Base-by-base conservation (phyloP, 805 yeast genomes). In the Yarrowia sp. region DNA sequence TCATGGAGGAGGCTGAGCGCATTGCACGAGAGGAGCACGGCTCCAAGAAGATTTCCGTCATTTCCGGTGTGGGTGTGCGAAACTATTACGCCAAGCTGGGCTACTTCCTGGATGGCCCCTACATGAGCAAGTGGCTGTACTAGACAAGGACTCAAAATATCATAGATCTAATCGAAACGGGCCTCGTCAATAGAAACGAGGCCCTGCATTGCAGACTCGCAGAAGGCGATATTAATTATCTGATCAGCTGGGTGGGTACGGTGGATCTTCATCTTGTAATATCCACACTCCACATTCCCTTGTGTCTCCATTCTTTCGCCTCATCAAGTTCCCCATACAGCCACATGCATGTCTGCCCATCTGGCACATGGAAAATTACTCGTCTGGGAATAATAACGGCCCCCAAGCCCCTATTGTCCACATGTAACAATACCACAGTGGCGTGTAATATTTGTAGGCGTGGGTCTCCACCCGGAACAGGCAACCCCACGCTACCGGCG, bases 1-100 rank as follows among this genome's bases (percentile, higher is more conserved):
- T 95, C 65, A 95, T 95, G 99, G 98, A 95, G 79, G 99, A 95
- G 79, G 99, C 99, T 3, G 98, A 92, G 75, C 85, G 97, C 72
- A 95, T 95, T 70, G 95, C 99, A 1, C 84, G 87, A 65, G 97
- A 92, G 75, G 99, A 95, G 77, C 99, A 95, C 77, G 97, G 97
- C 0, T 89, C 97, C 5, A 82, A 84, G 66, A 95, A 95, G 81
- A 89, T 95, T 45, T 87, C 97, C 77, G 99, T 95, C 68, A 95
- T 95, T 73, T 89, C 96, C 42, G 99, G 99, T 73, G 98, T 95
- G 49, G 99, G 99, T 72, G 99, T 95, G 46, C 85, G 99, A 77
- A 95, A 94, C 77, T 95, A 95, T 80, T 95, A 95, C 75, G 94
- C 92, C 16, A 89, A 91, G 75, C 82, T 95, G 71, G 99, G 99